Conservation (phyloP, 768 basidiomycete genomes). For the Hypholoma sublateritium region DNA sequence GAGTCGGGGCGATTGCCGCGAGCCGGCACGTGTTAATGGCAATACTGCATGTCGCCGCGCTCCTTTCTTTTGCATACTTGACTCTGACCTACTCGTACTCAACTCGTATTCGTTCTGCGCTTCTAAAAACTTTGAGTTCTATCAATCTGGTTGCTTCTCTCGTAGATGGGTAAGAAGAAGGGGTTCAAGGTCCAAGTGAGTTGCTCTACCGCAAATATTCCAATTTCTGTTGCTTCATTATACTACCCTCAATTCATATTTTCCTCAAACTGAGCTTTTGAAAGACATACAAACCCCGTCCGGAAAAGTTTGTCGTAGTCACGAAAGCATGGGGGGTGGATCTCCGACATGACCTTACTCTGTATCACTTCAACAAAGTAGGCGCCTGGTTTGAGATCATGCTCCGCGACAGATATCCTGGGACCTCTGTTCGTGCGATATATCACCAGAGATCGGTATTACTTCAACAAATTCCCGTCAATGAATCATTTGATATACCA, state of each 20-base stretch:
- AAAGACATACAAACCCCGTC: constrained; percentile 16
- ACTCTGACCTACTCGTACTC: too few relatives aligned
- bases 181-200: background rate
- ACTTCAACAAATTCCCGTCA: constrained; percentile 8
- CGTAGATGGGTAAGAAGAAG: background rate
- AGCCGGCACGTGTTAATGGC: too few relatives aligned
- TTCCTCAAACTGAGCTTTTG: background rate
- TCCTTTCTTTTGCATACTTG: too few relatives aligned
- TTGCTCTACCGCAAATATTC: too few relatives aligned
- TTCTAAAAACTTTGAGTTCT: background rate
- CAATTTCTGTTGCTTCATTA: background rate
- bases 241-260: background rate
- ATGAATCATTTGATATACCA: background rate
- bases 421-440: constrained; percentile 18
- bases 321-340: constrained; percentile 28
- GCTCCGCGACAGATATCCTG: constrained; percentile 28
- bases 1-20: too few relatives aligned
- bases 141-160: too few relatives aligned
- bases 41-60: too few relatives aligned
- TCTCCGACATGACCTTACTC: constrained; percentile 2
- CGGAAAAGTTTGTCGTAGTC: constrained; percentile 25
- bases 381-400: constrained; percentile 34
- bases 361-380: constrained; percentile 26
- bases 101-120: too few relatives aligned
- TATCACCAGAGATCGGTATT: constrained; percentile 31